These are phyloP conservation scores for Emergomyces africanus DNA, from an alignment of 2,329 filamentous ascomycete genomes.

Conservation along the genomic window DNA sequence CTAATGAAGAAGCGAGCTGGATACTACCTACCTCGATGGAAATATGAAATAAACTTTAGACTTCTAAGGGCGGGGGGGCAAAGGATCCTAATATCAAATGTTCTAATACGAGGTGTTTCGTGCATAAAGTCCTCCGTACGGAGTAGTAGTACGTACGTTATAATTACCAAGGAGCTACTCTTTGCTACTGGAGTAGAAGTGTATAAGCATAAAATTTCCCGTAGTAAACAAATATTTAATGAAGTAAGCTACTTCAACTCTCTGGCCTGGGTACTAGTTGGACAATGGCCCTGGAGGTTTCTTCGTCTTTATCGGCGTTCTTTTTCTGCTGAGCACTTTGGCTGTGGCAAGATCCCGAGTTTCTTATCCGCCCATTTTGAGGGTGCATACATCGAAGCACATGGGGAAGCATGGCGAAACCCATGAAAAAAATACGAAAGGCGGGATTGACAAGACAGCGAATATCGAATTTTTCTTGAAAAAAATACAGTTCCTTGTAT, in stretches of 20 bases:
- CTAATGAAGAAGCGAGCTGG: neutral
- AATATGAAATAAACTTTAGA: neutral
- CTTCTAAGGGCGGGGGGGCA: neutral
- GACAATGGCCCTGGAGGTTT: neutral
- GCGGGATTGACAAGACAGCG: neutral
- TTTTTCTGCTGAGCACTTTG: neutral
- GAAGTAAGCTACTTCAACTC: neutral
- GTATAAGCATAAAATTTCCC: neutral
- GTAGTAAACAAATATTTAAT: neutral
- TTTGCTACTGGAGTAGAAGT: too few species aligned
- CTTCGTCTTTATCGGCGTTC: neutral
- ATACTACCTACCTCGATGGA: neutral
- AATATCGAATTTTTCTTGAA: neutral
- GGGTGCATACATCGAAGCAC: neutral
- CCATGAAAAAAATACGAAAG: neutral
- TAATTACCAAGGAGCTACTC: too few species aligned
- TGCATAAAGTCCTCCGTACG: too few species aligned
- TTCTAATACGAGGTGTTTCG: neutral
- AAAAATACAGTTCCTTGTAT: neutral
- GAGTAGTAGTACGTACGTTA: too few species aligned
- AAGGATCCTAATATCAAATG: neutral
- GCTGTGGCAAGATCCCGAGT: too few species aligned
- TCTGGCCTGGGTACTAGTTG: neutral
- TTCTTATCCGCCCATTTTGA: neutral
- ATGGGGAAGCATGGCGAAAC: neutral